Conservation (phyloP, 768 basidiomycete genomes). For the Xerocomellus amylosporus region DNA sequence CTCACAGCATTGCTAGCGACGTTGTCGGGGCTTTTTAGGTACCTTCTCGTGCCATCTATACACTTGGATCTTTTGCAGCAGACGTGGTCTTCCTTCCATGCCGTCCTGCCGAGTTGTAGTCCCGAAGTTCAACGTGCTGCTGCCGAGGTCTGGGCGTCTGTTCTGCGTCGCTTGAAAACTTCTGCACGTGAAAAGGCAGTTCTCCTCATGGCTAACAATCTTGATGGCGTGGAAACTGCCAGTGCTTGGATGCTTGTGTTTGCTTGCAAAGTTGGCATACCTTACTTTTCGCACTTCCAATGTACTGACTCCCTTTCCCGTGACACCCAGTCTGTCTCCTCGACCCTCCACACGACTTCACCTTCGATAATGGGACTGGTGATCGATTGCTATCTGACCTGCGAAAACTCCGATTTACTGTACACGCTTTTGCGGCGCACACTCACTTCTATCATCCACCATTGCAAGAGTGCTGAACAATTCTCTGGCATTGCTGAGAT, state of each 20-base stretch:
- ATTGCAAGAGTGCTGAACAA: conserved; percentile 67
- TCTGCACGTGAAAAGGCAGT: conserved; percentile 57
- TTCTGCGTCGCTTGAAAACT: conserved; percentile 68
- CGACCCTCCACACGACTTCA: conserved; percentile 76
- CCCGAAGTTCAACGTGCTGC: conserved; percentile 73
- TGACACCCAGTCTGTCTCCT: conserved; percentile 64
- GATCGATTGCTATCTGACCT: conserved; percentile 51
- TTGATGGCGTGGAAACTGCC: conserved; percentile 55
- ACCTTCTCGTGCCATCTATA: conserved; percentile 65
- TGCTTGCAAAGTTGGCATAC: conserved; percentile 64
- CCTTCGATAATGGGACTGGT: conserved; percentile 59
- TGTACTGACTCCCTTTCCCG: neutral
- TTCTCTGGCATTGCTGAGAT: conserved; percentile 57
- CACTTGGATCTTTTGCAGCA: conserved; percentile 48
- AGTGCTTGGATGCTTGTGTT: conserved; percentile 73
- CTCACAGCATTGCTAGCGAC: conserved; percentile 67
- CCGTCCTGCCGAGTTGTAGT: conserved; percentile 54
- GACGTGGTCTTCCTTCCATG: conserved; percentile 58
- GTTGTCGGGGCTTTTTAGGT: conserved; percentile 66
- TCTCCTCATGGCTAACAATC: conserved; percentile 47
- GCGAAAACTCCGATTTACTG: conserved; percentile 39
- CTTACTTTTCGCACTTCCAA: conserved; percentile 3
- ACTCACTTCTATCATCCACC: conserved; percentile 79
- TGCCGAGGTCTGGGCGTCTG: conserved; percentile 85
- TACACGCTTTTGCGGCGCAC: conserved; percentile 64